Conservation (phyloP, 163 green algal genomes). For the Prototheca cutis region DNA sequence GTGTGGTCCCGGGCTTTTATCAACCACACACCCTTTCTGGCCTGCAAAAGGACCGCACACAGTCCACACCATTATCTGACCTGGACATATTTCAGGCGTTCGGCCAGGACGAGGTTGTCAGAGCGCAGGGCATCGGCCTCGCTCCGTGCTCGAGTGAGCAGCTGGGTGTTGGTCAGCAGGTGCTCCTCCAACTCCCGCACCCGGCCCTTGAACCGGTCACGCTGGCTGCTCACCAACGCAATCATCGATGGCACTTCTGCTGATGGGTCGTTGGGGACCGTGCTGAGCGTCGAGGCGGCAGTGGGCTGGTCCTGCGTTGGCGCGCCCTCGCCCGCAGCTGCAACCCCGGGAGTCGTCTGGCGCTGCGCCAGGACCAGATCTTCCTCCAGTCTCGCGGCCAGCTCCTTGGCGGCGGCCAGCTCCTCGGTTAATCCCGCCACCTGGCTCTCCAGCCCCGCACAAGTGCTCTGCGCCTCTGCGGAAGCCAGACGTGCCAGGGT, state of each 20-base stretch:
- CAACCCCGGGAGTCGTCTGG: neutral
- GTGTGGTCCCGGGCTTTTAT: neutral
- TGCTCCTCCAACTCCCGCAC: slow-evolving; percentile 58
- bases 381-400: slow-evolving; percentile 62
- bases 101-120: slow-evolving; percentile 78
- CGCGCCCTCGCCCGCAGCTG: too few relatives aligned
- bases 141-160: slow-evolving; percentile 28
- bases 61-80: too few relatives aligned
- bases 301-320: too few relatives aligned
- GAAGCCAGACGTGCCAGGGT: slow-evolving; percentile 53
- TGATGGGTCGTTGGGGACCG: too few relatives aligned
- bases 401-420: slow-evolving; percentile 23
- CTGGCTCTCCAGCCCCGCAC: slow-evolving; percentile 4
- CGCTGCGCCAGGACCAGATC: slow-evolving; percentile 51
- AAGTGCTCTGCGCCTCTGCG: slow-evolving; percentile 30
- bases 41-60: too few relatives aligned
- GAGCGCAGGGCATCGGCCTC: slow-evolving; percentile 38
- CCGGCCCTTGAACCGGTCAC: slow-evolving; percentile 59
- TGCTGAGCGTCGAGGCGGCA: too few relatives aligned
- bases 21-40: too few relatives aligned
- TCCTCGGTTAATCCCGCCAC: slow-evolving; percentile 23
- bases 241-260: slow-evolving; percentile 49
- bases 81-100: slow-evolving; percentile 71
- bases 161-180: slow-evolving; percentile 6
- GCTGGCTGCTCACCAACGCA: slow-evolving; percentile 58